Conservation (phyloP, 2,329 filamentous ascomycete species). For the Cordyceps farinosa region DNA sequence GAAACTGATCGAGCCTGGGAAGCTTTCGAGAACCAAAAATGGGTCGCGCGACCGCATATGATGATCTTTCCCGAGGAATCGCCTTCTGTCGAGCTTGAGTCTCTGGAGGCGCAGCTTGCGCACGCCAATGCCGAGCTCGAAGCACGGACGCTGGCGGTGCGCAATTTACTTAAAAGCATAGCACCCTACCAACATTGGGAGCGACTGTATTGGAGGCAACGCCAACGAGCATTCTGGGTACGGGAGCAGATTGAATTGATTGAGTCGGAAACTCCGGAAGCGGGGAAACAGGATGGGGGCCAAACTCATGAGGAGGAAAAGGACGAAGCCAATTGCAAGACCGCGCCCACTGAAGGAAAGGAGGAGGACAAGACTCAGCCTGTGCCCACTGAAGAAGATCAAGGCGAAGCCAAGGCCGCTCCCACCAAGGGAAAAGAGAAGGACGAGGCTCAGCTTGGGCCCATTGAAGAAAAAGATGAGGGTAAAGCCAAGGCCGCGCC, state of each 20-base stretch:
- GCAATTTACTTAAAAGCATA: neutral
- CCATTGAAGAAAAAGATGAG: neutral
- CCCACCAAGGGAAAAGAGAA: neutral
- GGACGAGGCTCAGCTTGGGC: neutral
- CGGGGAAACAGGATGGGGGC: neutral
- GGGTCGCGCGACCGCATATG: neutral
- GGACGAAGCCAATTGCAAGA: neutral
- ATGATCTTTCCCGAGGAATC: neutral
- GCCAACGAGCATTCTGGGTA: neutral
- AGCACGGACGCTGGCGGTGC: neutral
- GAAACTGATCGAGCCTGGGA: neutral
- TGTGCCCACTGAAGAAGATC: neutral
- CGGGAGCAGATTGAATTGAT: neutral
- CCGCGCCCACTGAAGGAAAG: too few species aligned
- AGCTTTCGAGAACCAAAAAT: neutral
- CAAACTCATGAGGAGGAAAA: neutral
- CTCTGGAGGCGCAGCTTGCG: neutral
- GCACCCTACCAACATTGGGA: neutral
- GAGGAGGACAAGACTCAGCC: too few species aligned
- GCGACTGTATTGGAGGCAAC: neutral
- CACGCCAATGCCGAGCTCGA: neutral
- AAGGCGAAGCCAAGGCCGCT: neutral
- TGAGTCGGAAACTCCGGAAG: neutral
- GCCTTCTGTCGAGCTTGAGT: too few species aligned
- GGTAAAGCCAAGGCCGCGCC: too few species aligned